Evolutionary conservation across 208 protist genomes (phyloP).

Genomic region (Herpetomonas muscarum): DNA sequence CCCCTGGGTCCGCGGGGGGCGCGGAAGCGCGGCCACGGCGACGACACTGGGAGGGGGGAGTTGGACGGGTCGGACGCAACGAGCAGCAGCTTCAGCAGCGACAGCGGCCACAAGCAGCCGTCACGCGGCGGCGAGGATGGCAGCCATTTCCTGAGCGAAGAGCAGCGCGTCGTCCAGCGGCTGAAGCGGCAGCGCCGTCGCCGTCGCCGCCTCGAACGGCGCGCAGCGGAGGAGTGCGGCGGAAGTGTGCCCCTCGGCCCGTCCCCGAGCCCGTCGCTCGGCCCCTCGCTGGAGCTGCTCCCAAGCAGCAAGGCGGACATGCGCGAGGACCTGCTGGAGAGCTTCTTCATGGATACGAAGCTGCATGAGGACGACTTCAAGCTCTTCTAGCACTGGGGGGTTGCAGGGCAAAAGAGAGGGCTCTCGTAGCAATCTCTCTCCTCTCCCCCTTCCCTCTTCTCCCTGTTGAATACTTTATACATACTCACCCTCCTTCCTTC

Average conservation of each 20-base stretch:
- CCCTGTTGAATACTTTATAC: not conserved
- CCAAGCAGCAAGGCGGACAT: constrained; percentile 54
- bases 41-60: too few relatives aligned
- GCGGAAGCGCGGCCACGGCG: too few relatives aligned
- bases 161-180: constrained; percentile 8
- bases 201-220: constrained; percentile 9
- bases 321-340: constrained; percentile 47
- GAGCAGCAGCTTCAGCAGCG: too few relatives aligned
- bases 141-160: constrained; percentile 2
- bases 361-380: constrained; percentile 44
- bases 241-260: constrained; percentile 47
- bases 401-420: not conserved
- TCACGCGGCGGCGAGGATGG: too few relatives aligned
- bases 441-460: not conserved
- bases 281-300: constrained; percentile 39
- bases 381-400: constrained; percentile 1
- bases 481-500: too few relatives aligned
- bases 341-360: constrained; percentile 39
- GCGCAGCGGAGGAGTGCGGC: constrained; percentile 29
- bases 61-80: too few relatives aligned
- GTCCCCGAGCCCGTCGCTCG: constrained; percentile 27
- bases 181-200: constrained; percentile 26
- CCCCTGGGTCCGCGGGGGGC: too few relatives aligned
- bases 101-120: too few relatives aligned
- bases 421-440: not conserved